phyloP scores from a whole-genome alignment of 805 yeast species.

The Yamadazyma ubonensis region DNA sequence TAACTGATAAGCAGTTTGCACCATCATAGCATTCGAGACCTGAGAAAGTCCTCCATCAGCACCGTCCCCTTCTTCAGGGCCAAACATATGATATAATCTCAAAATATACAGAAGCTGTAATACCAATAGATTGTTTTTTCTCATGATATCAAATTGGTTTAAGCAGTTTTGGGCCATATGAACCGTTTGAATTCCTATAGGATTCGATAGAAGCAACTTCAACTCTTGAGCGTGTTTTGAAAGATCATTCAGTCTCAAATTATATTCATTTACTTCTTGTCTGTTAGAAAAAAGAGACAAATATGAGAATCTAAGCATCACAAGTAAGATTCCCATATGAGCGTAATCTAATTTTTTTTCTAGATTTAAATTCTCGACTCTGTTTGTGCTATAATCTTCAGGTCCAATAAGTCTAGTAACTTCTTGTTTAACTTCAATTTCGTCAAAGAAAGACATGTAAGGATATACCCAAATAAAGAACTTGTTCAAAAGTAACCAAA shows the following conservation, averaged over 20 bases:
- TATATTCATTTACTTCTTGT: slow-evolving; percentile 27
- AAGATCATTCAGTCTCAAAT: slow-evolving; percentile 24
- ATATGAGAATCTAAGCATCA: slow-evolving; percentile 36
- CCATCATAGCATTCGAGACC: slow-evolving; percentile 52
- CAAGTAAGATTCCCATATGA: slow-evolving; percentile 31
- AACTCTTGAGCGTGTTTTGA: slow-evolving; percentile 22
- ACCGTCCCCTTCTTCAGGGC: slow-evolving; percentile 60
- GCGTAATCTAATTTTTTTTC: slow-evolving; percentile 36
- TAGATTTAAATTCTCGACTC: slow-evolving; percentile 23
- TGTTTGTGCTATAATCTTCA: slow-evolving; percentile 22
- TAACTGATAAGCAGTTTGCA: slow-evolving; percentile 65
- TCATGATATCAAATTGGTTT: slow-evolving; percentile 31
- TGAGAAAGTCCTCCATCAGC: slow-evolving; percentile 62
- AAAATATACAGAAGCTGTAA: slow-evolving; percentile 54
- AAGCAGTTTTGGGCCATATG: slow-evolving; percentile 37
- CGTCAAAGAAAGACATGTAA: slow-evolving; percentile 67
- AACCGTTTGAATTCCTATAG: slow-evolving; percentile 30
- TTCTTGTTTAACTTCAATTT: slow-evolving; percentile 45
- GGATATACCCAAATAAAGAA: slow-evolving; percentile 62
- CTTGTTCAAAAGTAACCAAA: slow-evolving; percentile 56
- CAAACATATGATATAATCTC: slow-evolving; percentile 48
- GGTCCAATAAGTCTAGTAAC: slow-evolving; percentile 47
- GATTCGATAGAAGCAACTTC: slow-evolving; percentile 29
- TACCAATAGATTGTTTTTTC: slow-evolving; percentile 46
- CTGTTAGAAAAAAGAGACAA: slow-evolving; percentile 39